These are phyloP conservation scores for Diaporthe destruens DNA, from an alignment of 2,329 filamentous ascomycete species.

Conservation along the genomic window DNA sequence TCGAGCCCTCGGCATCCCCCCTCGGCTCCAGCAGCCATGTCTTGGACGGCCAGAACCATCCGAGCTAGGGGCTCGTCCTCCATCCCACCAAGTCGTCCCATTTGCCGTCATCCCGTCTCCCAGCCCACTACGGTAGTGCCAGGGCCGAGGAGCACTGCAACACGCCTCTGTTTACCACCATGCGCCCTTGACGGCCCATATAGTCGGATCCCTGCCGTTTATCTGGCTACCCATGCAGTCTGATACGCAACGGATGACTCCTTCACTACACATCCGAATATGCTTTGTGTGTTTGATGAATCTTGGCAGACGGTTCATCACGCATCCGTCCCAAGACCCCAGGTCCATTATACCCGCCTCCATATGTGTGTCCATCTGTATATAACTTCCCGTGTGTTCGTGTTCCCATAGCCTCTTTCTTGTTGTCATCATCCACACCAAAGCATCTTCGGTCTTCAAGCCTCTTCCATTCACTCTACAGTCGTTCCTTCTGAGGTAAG, in stretches of 20 bases:
- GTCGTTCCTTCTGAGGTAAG: slow-evolving; percentile 63
- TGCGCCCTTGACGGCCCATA: slow-evolving; percentile 24
- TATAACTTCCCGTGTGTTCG: slow-evolving; percentile 54
- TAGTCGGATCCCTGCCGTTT: slow-evolving; percentile 45
- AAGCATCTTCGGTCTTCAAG: slow-evolving; percentile 48
- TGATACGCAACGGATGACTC: slow-evolving; percentile 57
- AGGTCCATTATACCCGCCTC: slow-evolving; percentile 18
- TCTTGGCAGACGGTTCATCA: slow-evolving; percentile 48
- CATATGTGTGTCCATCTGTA: slow-evolving; percentile 43
- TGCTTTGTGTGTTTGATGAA: slow-evolving; percentile 46
- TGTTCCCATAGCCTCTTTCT: slow-evolving; percentile 44
- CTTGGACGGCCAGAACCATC: slow-evolving; percentile 10
- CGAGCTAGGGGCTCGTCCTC: slow-evolving; percentile 19
- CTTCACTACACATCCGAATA: slow-evolving; percentile 54
- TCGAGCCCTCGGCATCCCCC: background rate
- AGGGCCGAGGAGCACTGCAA: background rate
- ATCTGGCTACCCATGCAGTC: slow-evolving; percentile 50
- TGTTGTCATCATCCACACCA: slow-evolving; percentile 52
- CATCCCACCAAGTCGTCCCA: slow-evolving; percentile 12
- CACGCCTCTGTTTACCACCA: slow-evolving; percentile 20
- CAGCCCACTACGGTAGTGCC: background rate
- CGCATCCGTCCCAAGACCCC: slow-evolving; percentile 40
- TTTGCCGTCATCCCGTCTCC: slow-evolving; percentile 17
- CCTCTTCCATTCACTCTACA: slow-evolving; percentile 53
- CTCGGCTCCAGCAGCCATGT: background rate